Evolutionary conservation across 495 filamentous ascomycete species (phyloP), one percentile per base, ranked within the genome.

Genomic region (Penicilliopsis zonata): DNA sequence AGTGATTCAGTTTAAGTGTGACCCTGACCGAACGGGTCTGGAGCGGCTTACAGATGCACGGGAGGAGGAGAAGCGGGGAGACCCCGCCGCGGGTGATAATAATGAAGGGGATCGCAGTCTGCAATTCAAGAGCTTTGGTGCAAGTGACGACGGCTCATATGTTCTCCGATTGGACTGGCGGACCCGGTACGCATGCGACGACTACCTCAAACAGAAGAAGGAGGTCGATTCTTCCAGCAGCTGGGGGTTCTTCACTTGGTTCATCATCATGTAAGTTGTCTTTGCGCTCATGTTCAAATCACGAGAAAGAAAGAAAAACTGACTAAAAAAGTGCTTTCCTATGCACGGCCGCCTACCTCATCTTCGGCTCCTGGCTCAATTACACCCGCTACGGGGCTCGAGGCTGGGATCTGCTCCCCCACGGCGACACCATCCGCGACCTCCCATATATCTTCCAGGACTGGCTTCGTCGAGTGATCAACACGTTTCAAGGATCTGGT

Each of bases 211-310:
- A 18, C 60, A 55, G 4, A 65, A 63, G n/a, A 62, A 61, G n/a
- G 53, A 61, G 3, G 58, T 51, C 9, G 47, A 43, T 3, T 29
- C 44, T 14, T 59, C 51, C 3, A 49, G 42, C 20, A 52, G 56
- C 30, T 96, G 88, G 92, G 90, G 92, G 0, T 88, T 94, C 59
- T 95, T 98, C 51, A 94, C 90, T 7, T 98, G 90, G 90, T 65
- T 96, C 40, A 76, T 96, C 40, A 80, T 98, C 42, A 79, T 98
- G 88, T 93, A 61, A 68, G 83, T 73, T n/a, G 6, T 9, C 19
- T 30, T 39, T 24, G 2, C 22, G 12, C 22, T 21, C 18, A 15
- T 30, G 21, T 25, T 30, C n/a, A 17, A 20, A 26, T 2, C 33
- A 26, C 13, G 23, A 27, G 6, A 9, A 4, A 14, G 14, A 1